Evolutionary conservation across 257 asterid genomes (phyloP).

Genomic region (Solanum gracilifrons): DNA sequence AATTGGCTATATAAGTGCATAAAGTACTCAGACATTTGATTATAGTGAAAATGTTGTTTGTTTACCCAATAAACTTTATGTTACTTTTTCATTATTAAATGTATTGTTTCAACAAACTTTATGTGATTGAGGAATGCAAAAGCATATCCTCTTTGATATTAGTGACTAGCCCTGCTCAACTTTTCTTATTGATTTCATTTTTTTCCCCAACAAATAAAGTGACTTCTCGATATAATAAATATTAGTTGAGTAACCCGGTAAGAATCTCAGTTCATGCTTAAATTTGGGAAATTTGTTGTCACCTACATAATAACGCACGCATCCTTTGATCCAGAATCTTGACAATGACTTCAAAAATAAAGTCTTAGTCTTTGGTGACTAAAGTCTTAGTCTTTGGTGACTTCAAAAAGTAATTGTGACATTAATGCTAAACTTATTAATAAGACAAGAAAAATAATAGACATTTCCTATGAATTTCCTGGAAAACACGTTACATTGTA

Average conservation of each 20-base stretch:
- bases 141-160: not conserved
- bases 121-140: too few species aligned
- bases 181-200: too few species aligned
- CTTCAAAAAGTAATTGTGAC: not conserved
- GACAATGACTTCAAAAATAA: not conserved
- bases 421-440: too few species aligned
- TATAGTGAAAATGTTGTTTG: not conserved
- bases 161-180: not conserved
- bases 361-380: not conserved
- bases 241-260: too few species aligned
- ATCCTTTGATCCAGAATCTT: not conserved
- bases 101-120: not conserved
- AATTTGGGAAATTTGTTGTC: too few species aligned
- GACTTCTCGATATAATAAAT: too few species aligned
- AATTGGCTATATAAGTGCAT: not conserved
- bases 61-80: not conserved
- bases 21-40: not conserved
- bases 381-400: not conserved
- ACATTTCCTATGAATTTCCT: not conserved
- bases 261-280: too few species aligned
- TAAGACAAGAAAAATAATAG: too few species aligned
- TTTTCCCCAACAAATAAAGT: too few species aligned
- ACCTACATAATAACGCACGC: too few species aligned
- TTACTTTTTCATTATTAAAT: too few species aligned
- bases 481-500: not conserved